Percentiles rank a stretch among this genome's conserved stretches.
Conservation (phyloP, 768 basidiomycete genomes). For the Mycena capillaripes region DNA sequence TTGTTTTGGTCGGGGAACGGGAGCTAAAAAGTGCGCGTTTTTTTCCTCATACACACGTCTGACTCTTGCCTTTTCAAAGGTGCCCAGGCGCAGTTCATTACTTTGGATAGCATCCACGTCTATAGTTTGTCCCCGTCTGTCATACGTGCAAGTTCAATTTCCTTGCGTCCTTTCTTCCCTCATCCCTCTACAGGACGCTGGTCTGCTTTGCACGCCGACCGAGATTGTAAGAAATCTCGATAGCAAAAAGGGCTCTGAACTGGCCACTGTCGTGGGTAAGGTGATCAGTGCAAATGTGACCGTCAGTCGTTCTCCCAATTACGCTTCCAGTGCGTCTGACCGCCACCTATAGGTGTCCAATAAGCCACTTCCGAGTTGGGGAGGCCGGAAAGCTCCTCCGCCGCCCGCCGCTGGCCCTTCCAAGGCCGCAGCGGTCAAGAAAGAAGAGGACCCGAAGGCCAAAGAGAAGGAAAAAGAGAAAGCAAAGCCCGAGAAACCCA, state of each 20-base stretch:
- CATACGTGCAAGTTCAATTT: conserved; percentile 63
- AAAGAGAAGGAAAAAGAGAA: conserved; percentile 38
- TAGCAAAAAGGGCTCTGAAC: conserved; percentile 54
- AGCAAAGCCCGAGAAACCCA: conserved; percentile 47
- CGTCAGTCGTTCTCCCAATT: conserved; percentile 46
- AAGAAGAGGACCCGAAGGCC: conserved; percentile 35
- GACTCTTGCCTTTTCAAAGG: conserved; percentile 51
- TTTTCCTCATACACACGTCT: neutral
- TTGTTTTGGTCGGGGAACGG: conserved; percentile 74
- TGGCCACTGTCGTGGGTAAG: conserved; percentile 61
- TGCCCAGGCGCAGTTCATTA: conserved; percentile 65
- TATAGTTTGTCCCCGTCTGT: conserved; percentile 81
- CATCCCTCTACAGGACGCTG: conserved; percentile 55
- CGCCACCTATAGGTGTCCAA: conserved; percentile 1
- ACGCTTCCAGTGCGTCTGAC: neutral
- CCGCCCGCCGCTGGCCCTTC: conserved; percentile 62
- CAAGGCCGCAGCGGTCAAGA: conserved; percentile 40
- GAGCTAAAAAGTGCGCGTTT: conserved; percentile 71
- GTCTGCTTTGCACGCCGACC: conserved; percentile 57
- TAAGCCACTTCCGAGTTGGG: conserved; percentile 26
- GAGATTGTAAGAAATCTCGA: conserved; percentile 57
- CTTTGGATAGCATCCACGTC: conserved; percentile 70
- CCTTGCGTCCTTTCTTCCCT: conserved; percentile 11
- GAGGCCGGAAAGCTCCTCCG: conserved; percentile 37
- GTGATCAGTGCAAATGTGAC: conserved; percentile 61